Evolutionary conservation across 2,329 filamentous ascomycete species (phyloP).

Genomic region (Curvularia eragrostidis): DNA sequence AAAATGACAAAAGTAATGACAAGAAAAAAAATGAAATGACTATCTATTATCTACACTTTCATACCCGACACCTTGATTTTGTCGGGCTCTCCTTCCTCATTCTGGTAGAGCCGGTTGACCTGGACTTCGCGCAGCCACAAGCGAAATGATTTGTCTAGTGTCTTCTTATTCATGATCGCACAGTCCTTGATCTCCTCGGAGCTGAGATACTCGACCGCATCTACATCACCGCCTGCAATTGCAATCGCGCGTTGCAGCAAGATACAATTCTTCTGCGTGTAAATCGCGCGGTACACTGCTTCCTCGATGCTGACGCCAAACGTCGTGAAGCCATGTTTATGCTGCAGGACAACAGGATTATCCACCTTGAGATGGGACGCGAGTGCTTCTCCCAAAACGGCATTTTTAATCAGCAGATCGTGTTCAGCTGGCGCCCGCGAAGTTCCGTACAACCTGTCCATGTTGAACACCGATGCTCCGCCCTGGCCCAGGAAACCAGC

Average conservation of each 20-base stretch:
- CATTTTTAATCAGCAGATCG: constrained; percentile 40
- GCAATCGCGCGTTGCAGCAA: constrained; percentile 44
- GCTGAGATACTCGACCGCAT: constrained; percentile 39
- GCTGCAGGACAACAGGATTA: constrained; percentile 47
- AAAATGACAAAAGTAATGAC: not conserved
- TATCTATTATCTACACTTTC: constrained; percentile 20
- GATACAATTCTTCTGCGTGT: constrained; percentile 46
- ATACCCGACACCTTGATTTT: constrained; percentile 33
- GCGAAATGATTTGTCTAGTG: constrained; percentile 49
- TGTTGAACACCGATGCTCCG: constrained; percentile 22
- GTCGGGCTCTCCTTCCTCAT: constrained; percentile 42
- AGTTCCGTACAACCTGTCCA: constrained; percentile 26
- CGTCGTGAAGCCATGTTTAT: constrained; percentile 55
- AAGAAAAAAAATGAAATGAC: not conserved
- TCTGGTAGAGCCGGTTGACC: constrained; percentile 45
- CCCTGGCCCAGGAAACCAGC: constrained; percentile 48
- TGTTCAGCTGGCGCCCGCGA: not conserved
- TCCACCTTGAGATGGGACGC: constrained; percentile 24
- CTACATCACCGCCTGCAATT: constrained; percentile 38
- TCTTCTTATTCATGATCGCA: constrained; percentile 41
- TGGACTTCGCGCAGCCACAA: constrained; percentile 53
- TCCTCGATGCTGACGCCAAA: constrained; percentile 49
- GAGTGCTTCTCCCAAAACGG: constrained; percentile 30
- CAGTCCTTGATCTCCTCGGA: constrained; percentile 48
- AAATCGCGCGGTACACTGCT: constrained; percentile 52